Conservation (phyloP, 2,329 filamentous ascomycete species). For the Sclerotinia sclerotiorum region DNA sequence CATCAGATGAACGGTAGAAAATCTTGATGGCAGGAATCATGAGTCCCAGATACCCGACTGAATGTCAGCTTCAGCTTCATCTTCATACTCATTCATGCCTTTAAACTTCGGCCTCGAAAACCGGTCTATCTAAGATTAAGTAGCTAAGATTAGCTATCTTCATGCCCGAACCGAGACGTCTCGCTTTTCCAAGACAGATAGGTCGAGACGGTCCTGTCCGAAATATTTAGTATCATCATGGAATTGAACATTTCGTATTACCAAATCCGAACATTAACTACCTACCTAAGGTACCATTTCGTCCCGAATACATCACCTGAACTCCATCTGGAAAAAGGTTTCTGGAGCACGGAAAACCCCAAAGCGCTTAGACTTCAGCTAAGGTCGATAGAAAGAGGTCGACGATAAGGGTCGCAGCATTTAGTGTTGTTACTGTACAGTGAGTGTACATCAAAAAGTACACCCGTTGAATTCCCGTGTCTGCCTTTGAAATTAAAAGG, state of each 20-base stretch:
- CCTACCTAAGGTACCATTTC: not conserved
- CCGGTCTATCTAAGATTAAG: conserved; percentile 1
- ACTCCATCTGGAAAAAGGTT: not conserved
- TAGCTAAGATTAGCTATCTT: conserved; percentile 9
- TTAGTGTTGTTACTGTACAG: not conserved
- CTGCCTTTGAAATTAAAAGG: not conserved
- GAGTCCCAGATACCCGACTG: not conserved
- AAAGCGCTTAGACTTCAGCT: conserved; percentile 3
- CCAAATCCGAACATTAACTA: not conserved
- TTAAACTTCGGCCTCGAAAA: conserved; percentile 12
- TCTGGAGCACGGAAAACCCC: not conserved
- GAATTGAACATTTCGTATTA: not conserved
- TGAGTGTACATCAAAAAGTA: not conserved
- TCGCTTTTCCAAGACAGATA: not conserved
- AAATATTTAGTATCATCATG: not conserved
- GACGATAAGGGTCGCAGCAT: conserved; percentile 5
- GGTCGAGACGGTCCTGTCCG: not conserved
- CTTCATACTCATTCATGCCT: conserved; percentile 5
- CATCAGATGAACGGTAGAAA: conserved; percentile 4
- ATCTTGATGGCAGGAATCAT: not conserved
- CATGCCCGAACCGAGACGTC: conserved; percentile 6
- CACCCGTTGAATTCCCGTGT: not conserved
- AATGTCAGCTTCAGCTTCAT: conserved; percentile 1
- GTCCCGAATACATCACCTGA: not conserved
- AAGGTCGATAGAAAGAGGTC: not conserved